Evolutionary conservation across 345 rosid genomes (phyloP), one percentile per base, ranked within the genome.

Genomic region (Camelina laxa): DNA sequence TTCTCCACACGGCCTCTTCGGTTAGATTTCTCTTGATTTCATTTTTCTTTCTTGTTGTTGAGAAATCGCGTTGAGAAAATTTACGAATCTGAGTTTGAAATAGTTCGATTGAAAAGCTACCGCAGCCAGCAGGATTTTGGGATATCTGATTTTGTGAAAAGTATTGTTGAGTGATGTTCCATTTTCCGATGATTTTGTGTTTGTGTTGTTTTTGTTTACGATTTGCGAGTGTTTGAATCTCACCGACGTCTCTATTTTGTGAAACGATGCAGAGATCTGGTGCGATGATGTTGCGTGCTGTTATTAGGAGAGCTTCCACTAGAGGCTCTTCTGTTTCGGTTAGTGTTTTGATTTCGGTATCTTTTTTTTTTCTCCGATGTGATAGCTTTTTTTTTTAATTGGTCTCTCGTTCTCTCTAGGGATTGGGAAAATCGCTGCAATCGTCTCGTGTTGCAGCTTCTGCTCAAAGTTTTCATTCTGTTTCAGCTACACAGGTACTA

Each of bases 261-360:
- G 30, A 22, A 45, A 33, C 21, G 7, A 36, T n/a, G 39, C 47
- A 71, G 72, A 71, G 76, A 65, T 77, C 65, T 42, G 69, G 65
- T 73, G 76, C 80, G 65, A 78, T 67, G 80, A 86, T 84, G 87
- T 64, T 82, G 72, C 82, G 86, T 44, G 81, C 83, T 67, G 58
- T 81, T 35, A 55, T 82, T 50, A 75, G 85, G 75, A 79, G 80
- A 66, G 86, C 79, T 48, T 60, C 75, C 14, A 53, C 36, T 72
- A 80, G 87, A 75, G 73, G 87, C 82, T 82, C 82, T 38, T 77
- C 82, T 69, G 73, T 77, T 67, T 79, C 69, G 81, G 87, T 86
- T 66, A 77, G 80, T 68, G 19, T 55, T 65, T 41, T 14, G 7
- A 75, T 63, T 38, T 42, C 41, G n/a, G 1, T 2, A 7, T 9